phyloP scores from a whole-genome alignment of 2,329 filamentous ascomycete genomes.

The Verruconis gallopava region DNA sequence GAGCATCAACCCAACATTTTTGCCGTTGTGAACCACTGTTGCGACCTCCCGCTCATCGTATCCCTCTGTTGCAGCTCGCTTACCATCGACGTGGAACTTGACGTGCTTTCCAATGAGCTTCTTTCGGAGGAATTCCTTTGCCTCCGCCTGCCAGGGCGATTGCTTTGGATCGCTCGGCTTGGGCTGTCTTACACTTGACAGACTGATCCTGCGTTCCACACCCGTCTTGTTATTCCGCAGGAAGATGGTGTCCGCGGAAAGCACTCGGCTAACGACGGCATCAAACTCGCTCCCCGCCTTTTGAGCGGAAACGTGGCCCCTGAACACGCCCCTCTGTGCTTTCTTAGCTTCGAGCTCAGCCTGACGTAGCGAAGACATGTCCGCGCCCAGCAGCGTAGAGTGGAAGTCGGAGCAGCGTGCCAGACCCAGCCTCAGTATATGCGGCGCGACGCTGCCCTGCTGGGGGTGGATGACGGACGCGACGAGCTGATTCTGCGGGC shows the following conservation, averaged over 20 bases:
- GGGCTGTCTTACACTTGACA: slow-evolving; percentile 91
- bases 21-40: slow-evolving; percentile 69
- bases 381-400: slow-evolving; percentile 75
- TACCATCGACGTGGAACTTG: slow-evolving; percentile 76
- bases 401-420: slow-evolving; percentile 93
- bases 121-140: slow-evolving; percentile 92
- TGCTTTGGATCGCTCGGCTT: slow-evolving; percentile 78
- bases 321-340: slow-evolving; percentile 66
- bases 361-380: slow-evolving; percentile 74
- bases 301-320: slow-evolving; percentile 60
- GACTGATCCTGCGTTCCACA: slow-evolving; percentile 73
- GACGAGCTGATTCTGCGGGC: slow-evolving; percentile 83
- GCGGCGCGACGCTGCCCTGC: slow-evolving; percentile 82
- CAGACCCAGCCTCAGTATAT: slow-evolving; percentile 76
- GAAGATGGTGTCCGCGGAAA: slow-evolving; percentile 80
- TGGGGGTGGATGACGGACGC: slow-evolving; percentile 71
- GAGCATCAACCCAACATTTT: slow-evolving; percentile 71
- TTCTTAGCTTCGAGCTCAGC: slow-evolving; percentile 79
- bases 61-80: slow-evolving; percentile 75
- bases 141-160: slow-evolving; percentile 77
- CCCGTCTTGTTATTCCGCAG: slow-evolving; percentile 76
- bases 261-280: slow-evolving; percentile 70
- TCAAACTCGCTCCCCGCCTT: slow-evolving; percentile 52
- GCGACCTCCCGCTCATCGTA: slow-evolving; percentile 94
- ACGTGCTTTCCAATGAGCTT: slow-evolving; percentile 93